These are phyloP conservation scores for Lachancea fermentati DNA, from an alignment of 805 yeast genomes.

Conservation along the genomic window DNA sequence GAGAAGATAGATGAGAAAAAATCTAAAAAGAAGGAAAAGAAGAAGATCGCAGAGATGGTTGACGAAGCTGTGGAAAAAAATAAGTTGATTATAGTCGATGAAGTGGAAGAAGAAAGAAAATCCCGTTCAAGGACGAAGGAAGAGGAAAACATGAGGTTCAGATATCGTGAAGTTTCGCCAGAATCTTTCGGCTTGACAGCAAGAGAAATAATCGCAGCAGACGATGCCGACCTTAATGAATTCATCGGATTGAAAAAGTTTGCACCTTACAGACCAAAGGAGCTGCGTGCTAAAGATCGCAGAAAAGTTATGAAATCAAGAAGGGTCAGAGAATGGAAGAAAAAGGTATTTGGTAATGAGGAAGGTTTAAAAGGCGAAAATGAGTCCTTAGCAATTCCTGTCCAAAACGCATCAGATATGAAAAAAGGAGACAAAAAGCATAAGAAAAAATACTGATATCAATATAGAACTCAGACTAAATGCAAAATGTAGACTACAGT, in stretches of 20 bases:
- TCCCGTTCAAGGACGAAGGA: conserved; percentile 49
- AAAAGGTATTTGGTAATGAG: conserved; percentile 64
- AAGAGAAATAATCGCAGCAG: conserved; percentile 84
- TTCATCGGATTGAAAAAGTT: conserved; percentile 85
- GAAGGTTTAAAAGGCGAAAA: conserved; percentile 37
- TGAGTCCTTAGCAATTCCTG: not conserved
- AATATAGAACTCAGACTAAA: not conserved
- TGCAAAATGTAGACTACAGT: no score
- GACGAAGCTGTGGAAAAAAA: conserved; percentile 75
- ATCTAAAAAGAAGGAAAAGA: conserved; percentile 55
- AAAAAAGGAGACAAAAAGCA: conserved; percentile 2
- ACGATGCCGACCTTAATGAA: conserved; percentile 77
- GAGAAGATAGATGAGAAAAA: conserved; percentile 54
- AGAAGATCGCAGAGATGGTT: conserved; percentile 58
- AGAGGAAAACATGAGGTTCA: conserved; percentile 52
- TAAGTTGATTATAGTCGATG: conserved; percentile 55
- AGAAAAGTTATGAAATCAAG: conserved; percentile 78
- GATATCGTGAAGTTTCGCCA: conserved; percentile 92
- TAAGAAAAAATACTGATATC: conserved; percentile 10
- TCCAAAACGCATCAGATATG: not conserved
- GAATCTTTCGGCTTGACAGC: conserved; percentile 83
- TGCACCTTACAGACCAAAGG: conserved; percentile 85
- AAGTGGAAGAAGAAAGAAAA: conserved; percentile 45
- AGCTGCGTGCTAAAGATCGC: conserved; percentile 66
- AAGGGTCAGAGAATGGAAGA: conserved; percentile 85